phyloP scores from a whole-genome alignment of 169 alveolate genomes.

The Cardiosporidium cionae region DNA sequence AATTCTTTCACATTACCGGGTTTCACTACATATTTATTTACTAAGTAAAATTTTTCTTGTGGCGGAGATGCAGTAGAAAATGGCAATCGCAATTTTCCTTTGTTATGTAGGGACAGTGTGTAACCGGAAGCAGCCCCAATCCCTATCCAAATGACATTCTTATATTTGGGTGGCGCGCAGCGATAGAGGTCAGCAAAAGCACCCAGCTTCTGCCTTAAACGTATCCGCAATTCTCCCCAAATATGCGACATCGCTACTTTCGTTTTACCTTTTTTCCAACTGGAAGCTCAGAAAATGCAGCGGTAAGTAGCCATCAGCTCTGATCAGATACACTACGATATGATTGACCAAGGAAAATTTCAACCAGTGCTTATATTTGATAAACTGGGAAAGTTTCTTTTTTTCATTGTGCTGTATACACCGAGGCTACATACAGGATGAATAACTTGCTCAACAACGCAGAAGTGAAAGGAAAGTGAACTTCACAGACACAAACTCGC shows the following conservation, averaged over 20 bases:
- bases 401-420: too few species aligned
- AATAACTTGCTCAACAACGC: too few species aligned
- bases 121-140: not conserved
- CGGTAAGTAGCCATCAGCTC: too few species aligned
- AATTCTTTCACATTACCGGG: not conserved
- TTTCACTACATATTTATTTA: not conserved
- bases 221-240: not conserved
- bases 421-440: too few species aligned
- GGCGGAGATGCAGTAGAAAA: not conserved
- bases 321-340: too few species aligned
- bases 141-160: not conserved
- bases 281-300: too few species aligned
- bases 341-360: too few species aligned
- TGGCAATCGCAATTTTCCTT: not conserved
- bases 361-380: too few species aligned
- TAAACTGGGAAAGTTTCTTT: too few species aligned
- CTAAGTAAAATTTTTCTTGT: not conserved
- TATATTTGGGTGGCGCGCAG: not conserved
- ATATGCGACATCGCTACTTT: not conserved
- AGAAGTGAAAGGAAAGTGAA: too few species aligned
- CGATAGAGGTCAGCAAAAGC: not conserved
- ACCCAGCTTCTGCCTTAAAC: not conserved
- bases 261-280: too few species aligned
- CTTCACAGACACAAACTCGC: too few species aligned
- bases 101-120: not conserved